A percentile compares a stretch with the other conserved stretches of the same genome.
Evolutionary conservation across 495 filamentous ascomycete genomes (phyloP).

Genomic region (Lasiosphaeria hispida): DNA sequence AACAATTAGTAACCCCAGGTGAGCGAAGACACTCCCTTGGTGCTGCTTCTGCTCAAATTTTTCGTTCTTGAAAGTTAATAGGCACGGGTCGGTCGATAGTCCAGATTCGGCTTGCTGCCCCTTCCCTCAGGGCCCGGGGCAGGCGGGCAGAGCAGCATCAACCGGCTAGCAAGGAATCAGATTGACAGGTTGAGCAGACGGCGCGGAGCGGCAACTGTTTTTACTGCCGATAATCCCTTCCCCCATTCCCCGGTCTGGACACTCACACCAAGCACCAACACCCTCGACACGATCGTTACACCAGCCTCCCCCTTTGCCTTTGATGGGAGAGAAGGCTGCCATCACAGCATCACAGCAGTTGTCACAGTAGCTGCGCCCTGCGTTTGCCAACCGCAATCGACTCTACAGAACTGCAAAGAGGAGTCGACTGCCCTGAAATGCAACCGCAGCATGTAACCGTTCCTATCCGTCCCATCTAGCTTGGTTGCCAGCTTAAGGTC

Average conservation of each 20-base stretch:
- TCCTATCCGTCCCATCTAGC: neutral
- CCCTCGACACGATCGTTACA: conserved; percentile 8
- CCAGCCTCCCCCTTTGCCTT: conserved; percentile 12
- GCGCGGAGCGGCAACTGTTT: conserved; percentile 13
- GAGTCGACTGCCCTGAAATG: conserved; percentile 5
- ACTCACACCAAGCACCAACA: no score
- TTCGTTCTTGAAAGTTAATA: neutral
- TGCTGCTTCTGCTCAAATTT: no score
- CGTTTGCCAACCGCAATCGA: neutral
- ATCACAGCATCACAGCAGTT: neutral
- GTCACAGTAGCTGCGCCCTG: neutral
- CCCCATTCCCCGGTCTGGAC: conserved; percentile 16
- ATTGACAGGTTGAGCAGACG: conserved; percentile 5
- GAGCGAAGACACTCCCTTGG: no score
- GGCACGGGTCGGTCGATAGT: conserved; percentile 1
- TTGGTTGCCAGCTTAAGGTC: neutral
- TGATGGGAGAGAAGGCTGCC: no score
- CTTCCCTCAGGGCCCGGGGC: neutral
- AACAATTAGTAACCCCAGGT: no score
- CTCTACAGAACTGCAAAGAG: neutral
- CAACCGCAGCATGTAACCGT: conserved; percentile 7
- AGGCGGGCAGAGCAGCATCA: neutral
- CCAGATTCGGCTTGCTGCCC: conserved; percentile 5
- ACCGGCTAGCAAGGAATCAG: conserved; percentile 5
- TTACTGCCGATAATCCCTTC: conserved; percentile 15